Conservation (phyloP, 176 grass and related monocot genomes). For the maize (Zea mays) region DNA sequence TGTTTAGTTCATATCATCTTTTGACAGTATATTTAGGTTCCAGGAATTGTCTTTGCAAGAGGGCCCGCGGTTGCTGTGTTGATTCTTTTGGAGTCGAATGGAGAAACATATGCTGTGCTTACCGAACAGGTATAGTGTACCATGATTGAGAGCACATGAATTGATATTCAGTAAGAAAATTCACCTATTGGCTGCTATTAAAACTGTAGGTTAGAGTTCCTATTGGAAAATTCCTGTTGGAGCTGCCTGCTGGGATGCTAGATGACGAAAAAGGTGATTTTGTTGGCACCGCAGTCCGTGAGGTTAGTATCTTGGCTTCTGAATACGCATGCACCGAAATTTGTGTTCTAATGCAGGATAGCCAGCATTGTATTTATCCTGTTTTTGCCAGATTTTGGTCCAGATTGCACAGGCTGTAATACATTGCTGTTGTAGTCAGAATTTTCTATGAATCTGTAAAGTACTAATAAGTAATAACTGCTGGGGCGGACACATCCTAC, state of each 20-base stretch:
- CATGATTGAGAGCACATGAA: background rate
- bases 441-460: background rate
- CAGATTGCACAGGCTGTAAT: background rate
- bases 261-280: conserved; percentile 88
- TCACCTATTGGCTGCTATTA: background rate
- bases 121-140: conserved; percentile 69
- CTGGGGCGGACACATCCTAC: no score
- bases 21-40: conserved; percentile 64
- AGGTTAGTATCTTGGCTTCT: conserved; percentile 44
- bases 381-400: background rate
- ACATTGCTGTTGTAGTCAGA: background rate
- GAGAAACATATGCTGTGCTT: conserved; percentile 74
- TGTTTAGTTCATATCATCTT: conserved; percentile 19
- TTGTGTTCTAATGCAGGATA: background rate
- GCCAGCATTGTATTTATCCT: background rate
- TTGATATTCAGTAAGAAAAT: background rate
- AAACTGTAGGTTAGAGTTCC: conserved; percentile 76
- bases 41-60: conserved; percentile 96
- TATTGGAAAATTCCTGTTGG: conserved; percentile 77
- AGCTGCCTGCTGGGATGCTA: conserved; percentile 92
- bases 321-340: background rate
- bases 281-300: conserved; percentile 85
- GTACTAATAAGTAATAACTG: no score
- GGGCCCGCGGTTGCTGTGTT: conserved; percentile 83
- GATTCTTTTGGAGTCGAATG: conserved; percentile 80